phyloP scores from a whole-genome alignment of 2,329 filamentous ascomycete species.

The Colletotrichum sp. region DNA sequence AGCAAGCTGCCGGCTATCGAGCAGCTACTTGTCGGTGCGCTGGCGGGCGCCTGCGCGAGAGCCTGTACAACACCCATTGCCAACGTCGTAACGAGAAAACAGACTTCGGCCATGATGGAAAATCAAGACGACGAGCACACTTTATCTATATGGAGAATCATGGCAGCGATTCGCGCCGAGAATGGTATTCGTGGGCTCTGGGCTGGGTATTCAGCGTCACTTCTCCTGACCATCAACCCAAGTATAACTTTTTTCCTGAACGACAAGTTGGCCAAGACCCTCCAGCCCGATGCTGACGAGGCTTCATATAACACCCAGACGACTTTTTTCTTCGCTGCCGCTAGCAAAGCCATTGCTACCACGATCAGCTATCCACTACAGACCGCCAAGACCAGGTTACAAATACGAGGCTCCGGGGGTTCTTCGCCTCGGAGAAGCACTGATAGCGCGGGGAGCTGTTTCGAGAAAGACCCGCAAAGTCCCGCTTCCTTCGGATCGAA shows the following conservation, averaged over 20 bases:
- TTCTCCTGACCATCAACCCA: slow-evolving; percentile 85
- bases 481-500: neutral
- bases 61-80: slow-evolving; percentile 80
- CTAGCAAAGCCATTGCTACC: slow-evolving; percentile 80
- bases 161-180: slow-evolving; percentile 67
- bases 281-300: slow-evolving; percentile 56
- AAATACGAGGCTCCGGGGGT: slow-evolving; percentile 52
- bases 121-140: slow-evolving; percentile 18
- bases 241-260: slow-evolving; percentile 87
- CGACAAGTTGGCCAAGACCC: slow-evolving; percentile 67
- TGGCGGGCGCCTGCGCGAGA: slow-evolving; percentile 77
- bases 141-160: slow-evolving; percentile 60
- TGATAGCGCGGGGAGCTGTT: neutral
- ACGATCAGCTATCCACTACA: slow-evolving; percentile 85
- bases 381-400: slow-evolving; percentile 80
- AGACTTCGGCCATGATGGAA: slow-evolving; percentile 60
- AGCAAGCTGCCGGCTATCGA: slow-evolving; percentile 64
- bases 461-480: neutral
- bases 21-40: slow-evolving; percentile 75
- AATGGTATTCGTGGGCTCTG: slow-evolving; percentile 80
- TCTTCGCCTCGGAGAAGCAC: slow-evolving; percentile 25
- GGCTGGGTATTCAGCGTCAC: slow-evolving; percentile 83
- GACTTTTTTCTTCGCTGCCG: slow-evolving; percentile 64
- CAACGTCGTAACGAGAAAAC: slow-evolving; percentile 83
- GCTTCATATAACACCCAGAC: slow-evolving; percentile 13